Evolutionary conservation across 176 grass and related monocot genomes (phyloP).

Genomic region (Oryza meridionalis): DNA sequence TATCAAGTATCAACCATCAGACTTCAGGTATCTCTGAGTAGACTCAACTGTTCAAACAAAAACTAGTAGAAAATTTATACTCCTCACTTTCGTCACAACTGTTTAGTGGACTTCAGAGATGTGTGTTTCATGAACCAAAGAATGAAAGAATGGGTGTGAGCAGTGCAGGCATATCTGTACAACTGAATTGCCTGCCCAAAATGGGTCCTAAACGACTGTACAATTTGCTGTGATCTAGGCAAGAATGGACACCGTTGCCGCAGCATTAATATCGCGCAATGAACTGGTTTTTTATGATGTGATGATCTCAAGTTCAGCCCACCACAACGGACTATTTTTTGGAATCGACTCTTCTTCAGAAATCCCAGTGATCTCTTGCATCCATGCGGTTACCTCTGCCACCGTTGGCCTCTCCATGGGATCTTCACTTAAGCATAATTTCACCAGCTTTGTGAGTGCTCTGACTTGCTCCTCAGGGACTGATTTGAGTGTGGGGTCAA

Average conservation of each 20-base stretch:
- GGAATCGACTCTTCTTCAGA: constrained; percentile 57
- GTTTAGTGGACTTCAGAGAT: constrained; percentile 12
- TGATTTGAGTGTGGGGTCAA: constrained; percentile 72
- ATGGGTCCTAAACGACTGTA: constrained; percentile 35
- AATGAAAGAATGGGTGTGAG: constrained; percentile 36
- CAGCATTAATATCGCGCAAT: background rate
- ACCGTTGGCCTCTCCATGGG: constrained; percentile 52
- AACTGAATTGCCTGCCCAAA: constrained; percentile 22
- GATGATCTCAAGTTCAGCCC: constrained; percentile 91
- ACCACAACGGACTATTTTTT: constrained; percentile 64
- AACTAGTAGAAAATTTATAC: background rate
- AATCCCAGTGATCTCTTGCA: constrained; percentile 73
- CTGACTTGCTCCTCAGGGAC: constrained; percentile 57
- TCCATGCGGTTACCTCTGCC: constrained; percentile 51
- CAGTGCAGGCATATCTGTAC: constrained; percentile 38
- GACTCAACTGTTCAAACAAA: background rate
- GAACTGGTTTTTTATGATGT: constrained; percentile 32
- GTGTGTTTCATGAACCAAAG: constrained; percentile 26
- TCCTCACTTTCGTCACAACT: background rate
- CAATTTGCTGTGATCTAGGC: constrained; percentile 9
- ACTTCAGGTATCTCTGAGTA: background rate
- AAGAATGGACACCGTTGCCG: background rate
- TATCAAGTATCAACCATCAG: background rate
- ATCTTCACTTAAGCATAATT: constrained; percentile 61
- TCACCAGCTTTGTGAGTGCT: constrained; percentile 58